Evolutionary conservation across 116 monocot genomes (phyloP), one percentile per base, ranked within the genome.

Genomic region (Phalaenopsis hybrid): DNA sequence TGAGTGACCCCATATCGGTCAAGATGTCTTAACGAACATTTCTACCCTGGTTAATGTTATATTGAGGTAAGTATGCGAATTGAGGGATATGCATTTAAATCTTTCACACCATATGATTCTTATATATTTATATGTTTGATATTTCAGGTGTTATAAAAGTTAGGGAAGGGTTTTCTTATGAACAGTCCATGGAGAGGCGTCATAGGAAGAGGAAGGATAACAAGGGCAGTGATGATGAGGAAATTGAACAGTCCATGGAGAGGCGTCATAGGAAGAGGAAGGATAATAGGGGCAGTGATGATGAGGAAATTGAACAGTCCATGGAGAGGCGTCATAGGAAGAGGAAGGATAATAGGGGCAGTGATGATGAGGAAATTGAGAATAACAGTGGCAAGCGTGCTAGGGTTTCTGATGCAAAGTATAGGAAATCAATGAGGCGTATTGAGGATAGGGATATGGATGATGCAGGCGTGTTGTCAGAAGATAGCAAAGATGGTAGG

Each of bases 181-280:
- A 88, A 57, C 41, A 72, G 8, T 80, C 82, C 31, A 28, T 28
- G 28, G 28, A 28, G 28, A 28, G 28, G 28, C 28, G 28, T 28
- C 28, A 28, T 28, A 28, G 28, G 28, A 28, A 28, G 28, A 28
- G 28, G 28, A 28, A 28, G 28, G 28, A 28, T 28, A 28, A 28
- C 28, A 28, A 28, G 28, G 28, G 28, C 28, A 28, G 28, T 28
- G 28, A 28, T 28, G 28, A 28, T 28, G 28, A 28, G 28, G 28
- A 28, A 28, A 28, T 28, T 28, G 28, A 28, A 28, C 28, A 28
- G 28, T 28, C 28, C 28, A 45, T 44, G 81, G 88, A 81, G 84
- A 68, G 77, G 73, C 79, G 80, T 43, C 43, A 34, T 25, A 83
- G 83, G 81, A 92, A 92, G 85, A 75, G 92, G 83, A 92, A 86